Evolutionary conservation across 768 basidiomycete species (phyloP), one percentile per base, ranked within the genome.

Genomic region (Dacryopinax primogenitus): DNA sequence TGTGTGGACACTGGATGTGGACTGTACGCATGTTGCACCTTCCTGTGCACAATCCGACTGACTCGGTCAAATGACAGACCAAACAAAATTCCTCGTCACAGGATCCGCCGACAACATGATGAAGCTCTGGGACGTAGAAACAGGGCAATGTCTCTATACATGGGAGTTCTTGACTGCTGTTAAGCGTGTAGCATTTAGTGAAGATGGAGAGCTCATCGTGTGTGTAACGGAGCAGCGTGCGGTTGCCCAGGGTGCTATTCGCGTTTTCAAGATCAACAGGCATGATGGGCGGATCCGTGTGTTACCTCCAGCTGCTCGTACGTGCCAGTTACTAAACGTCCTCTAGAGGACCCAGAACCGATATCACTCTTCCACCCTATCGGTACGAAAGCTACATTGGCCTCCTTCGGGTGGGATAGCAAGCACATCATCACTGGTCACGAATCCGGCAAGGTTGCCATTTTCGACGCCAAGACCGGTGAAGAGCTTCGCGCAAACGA

Each of bases 111-210:
- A 99, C 76, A 99, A 97, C 75, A 83, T 84, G 41, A 82, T 99
- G 75, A 84, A 87, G 67, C 80, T 99, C 9, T 99, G 95, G 96
- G 80, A 82, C 51, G 90, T 97, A 33, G 78, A 83, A 62, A 88
- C 86, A 2, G 96, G 95, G 66, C 92, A 96, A 77, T 93, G 91
- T 72, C 80, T 99, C 32, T 90, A 86, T 74, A 87, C 83, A 1
- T 99, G 96, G 96, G 95, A 98, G 75, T 97, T 96, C 81, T 90
- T 90, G 35, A 98, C 95, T 0, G 96, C 96, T 3, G 90, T 99
- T 70, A 98, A 97, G 81, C 82, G 95, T 47, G 95, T 98, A 26
- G 83, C 86, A 6, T 97, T 95, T 80, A 92, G 83, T 75, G 88
- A 89, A 65, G 86, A 90, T 70, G 90, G 88, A 72, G 81, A 83